Conservation (phyloP, 2,329 filamentous ascomycete genomes). For the Pestalotiopsis sp. region DNA sequence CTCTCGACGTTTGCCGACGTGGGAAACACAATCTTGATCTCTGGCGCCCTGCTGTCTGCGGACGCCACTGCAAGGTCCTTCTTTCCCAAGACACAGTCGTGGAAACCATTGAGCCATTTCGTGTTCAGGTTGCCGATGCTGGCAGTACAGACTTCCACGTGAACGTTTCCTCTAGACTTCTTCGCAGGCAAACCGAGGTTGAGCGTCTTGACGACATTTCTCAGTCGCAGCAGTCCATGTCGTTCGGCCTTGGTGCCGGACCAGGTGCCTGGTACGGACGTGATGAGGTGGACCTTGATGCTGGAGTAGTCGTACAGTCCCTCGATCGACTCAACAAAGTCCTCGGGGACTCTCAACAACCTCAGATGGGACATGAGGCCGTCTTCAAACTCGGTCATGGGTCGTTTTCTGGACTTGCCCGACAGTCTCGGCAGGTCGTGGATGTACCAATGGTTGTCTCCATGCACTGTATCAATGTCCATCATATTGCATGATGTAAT, state of each 20-base stretch:
- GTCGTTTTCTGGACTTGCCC: background rate
- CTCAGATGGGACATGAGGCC: background rate
- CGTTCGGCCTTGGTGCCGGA: conserved; percentile 21
- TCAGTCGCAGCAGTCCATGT: conserved; percentile 25
- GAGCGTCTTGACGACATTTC: conserved; percentile 18
- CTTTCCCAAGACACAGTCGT: conserved; percentile 23
- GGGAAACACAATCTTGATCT: background rate
- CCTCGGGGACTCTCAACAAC: conserved; percentile 20
- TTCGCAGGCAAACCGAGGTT: conserved; percentile 16
- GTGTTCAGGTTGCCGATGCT: conserved; percentile 24
- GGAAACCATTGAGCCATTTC: conserved; percentile 25
- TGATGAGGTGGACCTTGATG: conserved; percentile 25
- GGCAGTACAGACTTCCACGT: conserved; percentile 25
- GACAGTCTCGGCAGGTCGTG: conserved; percentile 24
- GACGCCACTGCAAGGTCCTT: background rate
- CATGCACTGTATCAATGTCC: conserved; percentile 24
- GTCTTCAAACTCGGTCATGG: background rate
- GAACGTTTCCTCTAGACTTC: conserved; percentile 16
- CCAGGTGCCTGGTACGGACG: conserved; percentile 23
- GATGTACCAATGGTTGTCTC: conserved; percentile 31
- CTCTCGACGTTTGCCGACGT: background rate
- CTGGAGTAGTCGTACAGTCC: conserved; percentile 25
- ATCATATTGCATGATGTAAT: conserved; percentile 32
- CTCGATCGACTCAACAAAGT: conserved; percentile 22
- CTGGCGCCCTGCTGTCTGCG: background rate